Percentiles rank a stretch among this genome's conserved stretches.
Conservation (phyloP, 2,329 filamentous ascomycete species). For the Penicillium digitatum region DNA sequence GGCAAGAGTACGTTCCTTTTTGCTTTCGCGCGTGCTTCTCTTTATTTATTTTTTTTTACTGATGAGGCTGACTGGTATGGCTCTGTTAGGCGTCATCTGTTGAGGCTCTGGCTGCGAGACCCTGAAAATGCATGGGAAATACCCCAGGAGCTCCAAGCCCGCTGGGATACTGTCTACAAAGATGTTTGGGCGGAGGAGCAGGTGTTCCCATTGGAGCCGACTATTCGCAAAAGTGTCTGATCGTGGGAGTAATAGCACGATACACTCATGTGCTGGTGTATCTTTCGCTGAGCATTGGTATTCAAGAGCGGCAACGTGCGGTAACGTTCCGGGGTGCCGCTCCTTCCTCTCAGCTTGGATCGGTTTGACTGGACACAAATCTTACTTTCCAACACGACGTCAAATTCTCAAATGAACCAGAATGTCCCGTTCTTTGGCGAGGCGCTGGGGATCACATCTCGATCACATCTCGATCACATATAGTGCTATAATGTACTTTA, state of each 20-base stretch:
- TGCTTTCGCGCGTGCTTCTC: neutral
- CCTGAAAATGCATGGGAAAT: conserved; percentile 47
- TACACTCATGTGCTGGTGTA: neutral
- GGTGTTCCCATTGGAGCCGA: conserved; percentile 44
- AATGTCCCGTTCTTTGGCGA: neutral
- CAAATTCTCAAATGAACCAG: neutral
- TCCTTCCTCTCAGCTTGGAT: neutral
- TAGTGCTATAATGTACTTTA: conserved; percentile 59
- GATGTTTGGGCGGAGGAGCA: conserved; percentile 39
- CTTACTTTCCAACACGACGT: neutral
- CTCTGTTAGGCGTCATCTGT: conserved; percentile 41
- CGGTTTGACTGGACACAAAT: neutral
- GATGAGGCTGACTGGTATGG: conserved; percentile 1
- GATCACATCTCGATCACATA: too few relatives aligned
- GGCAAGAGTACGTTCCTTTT: conserved; percentile 35
- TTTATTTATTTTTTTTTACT: too few relatives aligned
- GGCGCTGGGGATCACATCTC: too few relatives aligned
- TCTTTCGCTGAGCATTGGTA: neutral
- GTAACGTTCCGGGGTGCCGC: neutral
- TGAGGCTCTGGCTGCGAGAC: conserved; percentile 49
- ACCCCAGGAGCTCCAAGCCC: conserved; percentile 34
- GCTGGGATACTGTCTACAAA: conserved; percentile 44
- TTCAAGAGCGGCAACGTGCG: neutral
- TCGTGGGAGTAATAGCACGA: neutral
- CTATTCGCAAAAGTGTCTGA: conserved; percentile 24